A percentile compares a stretch with the other conserved stretches of the same genome.
Conservation (phyloP, 2,329 filamentous ascomycete species). For the Coniochaeta sp. region DNA sequence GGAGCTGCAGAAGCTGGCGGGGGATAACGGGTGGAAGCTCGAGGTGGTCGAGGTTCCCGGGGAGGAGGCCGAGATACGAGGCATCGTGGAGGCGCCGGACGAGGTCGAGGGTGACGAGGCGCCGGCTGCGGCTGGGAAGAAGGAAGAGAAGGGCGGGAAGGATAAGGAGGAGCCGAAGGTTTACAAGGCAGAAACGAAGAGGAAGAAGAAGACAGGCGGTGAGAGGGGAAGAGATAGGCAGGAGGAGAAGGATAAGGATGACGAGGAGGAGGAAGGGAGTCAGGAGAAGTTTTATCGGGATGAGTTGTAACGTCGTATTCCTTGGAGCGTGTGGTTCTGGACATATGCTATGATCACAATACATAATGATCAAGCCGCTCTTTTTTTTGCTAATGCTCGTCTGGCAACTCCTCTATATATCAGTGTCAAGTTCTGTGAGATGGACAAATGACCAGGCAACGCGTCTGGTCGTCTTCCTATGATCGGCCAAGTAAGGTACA, state of each 20-base stretch:
- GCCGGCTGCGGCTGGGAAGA: slow-evolving; percentile 10
- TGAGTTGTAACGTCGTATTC: slow-evolving; percentile 35
- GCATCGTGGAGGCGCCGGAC: slow-evolving; percentile 56
- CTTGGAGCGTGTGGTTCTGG: slow-evolving; percentile 8
- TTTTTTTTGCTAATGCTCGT: not conserved
- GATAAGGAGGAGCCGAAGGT: slow-evolving; percentile 9
- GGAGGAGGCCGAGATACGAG: slow-evolving; percentile 56
- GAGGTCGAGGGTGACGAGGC: slow-evolving; percentile 29
- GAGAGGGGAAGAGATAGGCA: slow-evolving; percentile 8
- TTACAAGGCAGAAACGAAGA: slow-evolving; percentile 8
- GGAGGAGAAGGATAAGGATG: slow-evolving; percentile 2
- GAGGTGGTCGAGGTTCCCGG: slow-evolving; percentile 67
- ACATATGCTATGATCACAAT: no score
- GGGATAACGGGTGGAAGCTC: slow-evolving; percentile 69
- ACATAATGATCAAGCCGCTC: not conserved
- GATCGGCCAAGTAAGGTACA: no score
- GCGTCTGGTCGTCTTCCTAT: no score
- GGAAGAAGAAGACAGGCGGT: slow-evolving; percentile 20
- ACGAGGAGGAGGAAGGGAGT: slow-evolving; percentile 30
- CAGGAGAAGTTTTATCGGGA: slow-evolving; percentile 40
- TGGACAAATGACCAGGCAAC: no score
- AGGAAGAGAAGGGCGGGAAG: slow-evolving; percentile 11
- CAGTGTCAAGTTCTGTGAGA: no score
- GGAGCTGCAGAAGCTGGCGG: slow-evolving; percentile 61
- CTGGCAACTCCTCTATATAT: no score